Base-by-base conservation (phyloP, 495 filamentous ascomycete genomes). In the Lophiostoma macrostomum region DNA sequence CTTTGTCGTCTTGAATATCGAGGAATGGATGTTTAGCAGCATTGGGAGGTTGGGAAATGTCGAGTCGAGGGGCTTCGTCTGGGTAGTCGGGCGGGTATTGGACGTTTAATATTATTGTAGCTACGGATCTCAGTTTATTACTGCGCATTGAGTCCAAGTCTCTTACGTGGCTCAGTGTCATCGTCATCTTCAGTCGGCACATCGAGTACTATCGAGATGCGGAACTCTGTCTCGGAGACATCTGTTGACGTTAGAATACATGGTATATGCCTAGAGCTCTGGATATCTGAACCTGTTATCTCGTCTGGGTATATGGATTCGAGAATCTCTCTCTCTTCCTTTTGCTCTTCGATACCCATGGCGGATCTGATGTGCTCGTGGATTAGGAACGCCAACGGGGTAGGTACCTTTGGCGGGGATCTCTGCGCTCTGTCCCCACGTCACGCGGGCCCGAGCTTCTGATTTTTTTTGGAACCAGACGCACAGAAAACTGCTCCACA, bases 291-390 rank as follows among this genome's bases (percentile, higher is more conserved):
- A 94, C 91, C 87, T 79, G 84, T 88, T 42, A 97, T 95, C 69
- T 99, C 94, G 29, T 99, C 94, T 11, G 94, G 91, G 64, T 96
- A 99, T 61, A 99, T 99, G 47, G 90, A 95, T 64, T 91, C 89
- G 58, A 98, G 87, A 47, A 98, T 91, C 68, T 96, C 93, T 60
- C 91, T 85, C 76, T 98, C 93, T 74, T 98, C 91, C 44, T 80
- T 73, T 69, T 98, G 93, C 50, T 98, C 93, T 73, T 98, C 93
- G 64, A 78, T 80, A 22, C 91, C 91, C 93, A 96, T 97, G 41
- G 18, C 63, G 53, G 13, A 29, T 25, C 29, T 36, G 7, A 30
- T 12, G 41, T 28, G 38, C 24, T 14, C n/a, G 20, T 16, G 39
- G 16, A 19, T 20, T 8, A 5, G 7, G 23, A 12, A 29, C 14